phyloP scores from a whole-genome alignment of 2,329 filamentous ascomycete genomes.

The Cercospora canescens region DNA sequence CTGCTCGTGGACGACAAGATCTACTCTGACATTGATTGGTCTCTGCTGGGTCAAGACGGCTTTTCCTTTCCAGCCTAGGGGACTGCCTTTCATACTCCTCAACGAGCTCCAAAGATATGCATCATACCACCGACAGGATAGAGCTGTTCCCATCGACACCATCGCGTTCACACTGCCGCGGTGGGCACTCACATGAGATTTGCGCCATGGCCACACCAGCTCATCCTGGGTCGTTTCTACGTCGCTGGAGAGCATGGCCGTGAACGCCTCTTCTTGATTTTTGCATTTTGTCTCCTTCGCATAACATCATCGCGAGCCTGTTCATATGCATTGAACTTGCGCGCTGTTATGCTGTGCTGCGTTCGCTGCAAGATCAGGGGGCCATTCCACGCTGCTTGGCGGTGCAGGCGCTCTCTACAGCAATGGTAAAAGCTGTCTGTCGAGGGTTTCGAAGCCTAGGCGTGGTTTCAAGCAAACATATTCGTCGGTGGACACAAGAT shows the following conservation, averaged over 20 bases:
- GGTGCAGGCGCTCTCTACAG: neutral
- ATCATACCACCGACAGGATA: neutral
- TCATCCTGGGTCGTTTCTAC: neutral
- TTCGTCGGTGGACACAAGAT: neutral
- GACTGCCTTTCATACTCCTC: neutral
- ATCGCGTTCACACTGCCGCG: neutral
- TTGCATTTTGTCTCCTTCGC: neutral
- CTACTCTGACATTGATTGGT: conserved; percentile 7
- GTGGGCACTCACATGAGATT: no score
- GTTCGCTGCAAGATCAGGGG: neutral
- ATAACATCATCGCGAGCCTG: neutral
- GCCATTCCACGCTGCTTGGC: neutral
- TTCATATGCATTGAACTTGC: neutral
- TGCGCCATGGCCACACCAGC: neutral
- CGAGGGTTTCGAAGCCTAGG: neutral
- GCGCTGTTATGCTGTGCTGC: neutral
- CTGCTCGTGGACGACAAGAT: neutral
- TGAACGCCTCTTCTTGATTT: neutral
- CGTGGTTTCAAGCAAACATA: neutral
- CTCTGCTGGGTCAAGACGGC: neutral
- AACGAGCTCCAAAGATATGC: neutral
- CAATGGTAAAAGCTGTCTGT: neutral
- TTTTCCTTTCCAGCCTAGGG: neutral
- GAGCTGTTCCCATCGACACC: no score
- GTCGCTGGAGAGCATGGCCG: neutral